Evolutionary conservation across 2,329 filamentous ascomycete species (phyloP), one percentile per base, ranked within the genome.

Genomic region (Fusarium armeniacum): DNA sequence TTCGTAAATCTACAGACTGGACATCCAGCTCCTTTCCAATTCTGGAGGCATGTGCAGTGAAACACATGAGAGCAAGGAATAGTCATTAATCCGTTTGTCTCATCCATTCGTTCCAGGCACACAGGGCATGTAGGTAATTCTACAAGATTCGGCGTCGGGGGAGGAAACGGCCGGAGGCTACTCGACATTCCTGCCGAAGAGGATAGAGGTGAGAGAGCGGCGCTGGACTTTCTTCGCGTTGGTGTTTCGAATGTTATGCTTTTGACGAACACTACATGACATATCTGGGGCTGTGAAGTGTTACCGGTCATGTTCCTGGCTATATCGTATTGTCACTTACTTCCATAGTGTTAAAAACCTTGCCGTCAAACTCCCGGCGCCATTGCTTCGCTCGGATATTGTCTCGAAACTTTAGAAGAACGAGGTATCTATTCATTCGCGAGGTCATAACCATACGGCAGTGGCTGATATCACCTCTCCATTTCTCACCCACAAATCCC

Each of bases 1-100:
- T 85, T 88, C 2, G 94, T 97, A 75, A 97, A 97, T 35, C 96
- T 89, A 76, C 96, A 99, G 9, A 99, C 94, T 0, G 96, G 96
- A 76, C 96, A 99, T 6, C 95, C 95, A 28, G 90, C 92, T 6
- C 95, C 94, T 76, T 93, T 93, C 96, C 96, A 99, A 77, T 96
- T 98, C 76, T 97, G 93, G 1, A 99, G 85, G 80, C 96, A 99
- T 2, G 91, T 94, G 77, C 96, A 98, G 78, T 99, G 96, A 77
- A 99, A 99, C 53, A 98, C 93, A 75, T 99, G 96, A 76, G 98
- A 95, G 77, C 96, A 99, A 32, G 97, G 90, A 41, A 98, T 98
- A 1, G 96, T 99, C 77, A 99, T 88, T 4, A 99, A 84, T 0
- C 96, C 96, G 0, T 94, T 97, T 1, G 94, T 98, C 78, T 98